Evolutionary conservation across 78 protist species (phyloP).

Genomic region (Dictyostelium intermedium): DNA sequence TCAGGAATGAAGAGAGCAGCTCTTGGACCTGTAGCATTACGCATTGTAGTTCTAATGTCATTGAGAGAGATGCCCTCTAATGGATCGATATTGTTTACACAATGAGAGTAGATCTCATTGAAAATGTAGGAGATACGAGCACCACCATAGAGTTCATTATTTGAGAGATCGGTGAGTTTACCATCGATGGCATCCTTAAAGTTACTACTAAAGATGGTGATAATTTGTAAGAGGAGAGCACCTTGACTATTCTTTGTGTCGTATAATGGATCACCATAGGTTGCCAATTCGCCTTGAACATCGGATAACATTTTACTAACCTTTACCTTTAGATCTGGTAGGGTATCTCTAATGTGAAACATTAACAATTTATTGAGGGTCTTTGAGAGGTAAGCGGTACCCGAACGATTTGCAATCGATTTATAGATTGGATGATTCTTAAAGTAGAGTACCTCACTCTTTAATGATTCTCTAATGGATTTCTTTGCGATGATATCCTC

Average conservation of each 20-base stretch:
- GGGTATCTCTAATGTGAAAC: conserved; percentile 86
- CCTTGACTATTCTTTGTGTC: conserved; percentile 83
- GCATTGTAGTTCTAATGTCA: conserved; percentile 91
- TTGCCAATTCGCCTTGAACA: conserved; percentile 53
- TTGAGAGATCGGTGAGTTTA: conserved; percentile 33
- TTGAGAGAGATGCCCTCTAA: conserved; percentile 72
- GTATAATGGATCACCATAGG: conserved; percentile 84
- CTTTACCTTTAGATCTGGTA: conserved; percentile 83
- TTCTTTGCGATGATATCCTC: conserved; percentile 87
- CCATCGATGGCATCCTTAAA: conserved; percentile 90
- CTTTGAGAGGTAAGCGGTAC: conserved; percentile 90
- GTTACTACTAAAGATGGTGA: conserved; percentile 76
- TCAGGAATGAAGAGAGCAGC: conserved; percentile 95
- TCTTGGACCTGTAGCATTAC: conserved; percentile 92
- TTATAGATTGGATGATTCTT: conserved; percentile 90
- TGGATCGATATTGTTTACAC: conserved; percentile 80
- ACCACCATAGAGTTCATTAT: conserved; percentile 91
- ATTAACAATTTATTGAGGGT: conserved; percentile 85
- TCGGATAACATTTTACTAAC: conserved; percentile 63
- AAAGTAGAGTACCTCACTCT: conserved; percentile 91
- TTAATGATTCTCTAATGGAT: conserved; percentile 88
- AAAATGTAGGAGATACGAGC: conserved; percentile 96
- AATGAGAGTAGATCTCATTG: conserved; percentile 82
- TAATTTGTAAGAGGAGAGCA: conserved; percentile 87
- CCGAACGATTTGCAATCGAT: conserved; percentile 80